Percentiles rank a stretch among this genome's conserved stretches.
phyloP scores from a whole-genome alignment of 257 asterid species.

The Capsicum baccatum region DNA sequence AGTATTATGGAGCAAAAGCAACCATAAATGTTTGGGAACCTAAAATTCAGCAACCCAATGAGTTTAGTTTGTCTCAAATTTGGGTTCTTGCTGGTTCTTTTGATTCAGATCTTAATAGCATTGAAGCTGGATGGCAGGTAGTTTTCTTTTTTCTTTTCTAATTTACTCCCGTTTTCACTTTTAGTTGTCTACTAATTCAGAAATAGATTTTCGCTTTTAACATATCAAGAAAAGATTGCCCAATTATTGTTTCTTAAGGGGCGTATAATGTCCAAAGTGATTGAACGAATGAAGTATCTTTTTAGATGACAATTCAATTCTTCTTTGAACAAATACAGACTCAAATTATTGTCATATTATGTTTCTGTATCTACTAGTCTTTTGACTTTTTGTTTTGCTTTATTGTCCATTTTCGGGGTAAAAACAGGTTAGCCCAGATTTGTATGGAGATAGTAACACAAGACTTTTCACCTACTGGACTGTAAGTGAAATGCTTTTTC shows the following conservation, averaged over 20 bases:
- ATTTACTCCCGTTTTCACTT: background rate
- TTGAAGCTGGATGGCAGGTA: slow-evolving; percentile 97
- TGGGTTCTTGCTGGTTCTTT: slow-evolving; percentile 90
- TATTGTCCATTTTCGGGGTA: slow-evolving; percentile 21
- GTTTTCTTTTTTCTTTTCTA: background rate
- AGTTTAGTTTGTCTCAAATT: slow-evolving; percentile 82
- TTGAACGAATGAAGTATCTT: background rate
- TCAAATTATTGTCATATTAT: background rate
- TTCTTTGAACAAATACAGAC: background rate
- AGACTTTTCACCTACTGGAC: slow-evolving; percentile 98
- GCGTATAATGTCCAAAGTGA: too few species aligned
- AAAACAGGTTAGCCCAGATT: slow-evolving; percentile 85
- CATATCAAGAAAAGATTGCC: too few species aligned
- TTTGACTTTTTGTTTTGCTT: slow-evolving; percentile 23
- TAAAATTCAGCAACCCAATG: slow-evolving; percentile 74
- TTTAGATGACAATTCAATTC: background rate
- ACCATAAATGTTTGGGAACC: slow-evolving; percentile 90
- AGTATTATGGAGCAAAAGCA: slow-evolving; percentile 87
- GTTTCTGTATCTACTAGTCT: background rate
- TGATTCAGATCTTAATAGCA: slow-evolving; percentile 77
- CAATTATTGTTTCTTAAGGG: too few species aligned
- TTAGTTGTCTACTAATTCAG: too few species aligned
- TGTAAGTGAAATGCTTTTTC: slow-evolving; percentile 50
- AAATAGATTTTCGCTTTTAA: too few species aligned
- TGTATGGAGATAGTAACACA: slow-evolving; percentile 79